These are phyloP conservation scores for Microdochium trichocladiopsis DNA, from an alignment of 2,329 filamentous ascomycete genomes.

Conservation along the genomic window DNA sequence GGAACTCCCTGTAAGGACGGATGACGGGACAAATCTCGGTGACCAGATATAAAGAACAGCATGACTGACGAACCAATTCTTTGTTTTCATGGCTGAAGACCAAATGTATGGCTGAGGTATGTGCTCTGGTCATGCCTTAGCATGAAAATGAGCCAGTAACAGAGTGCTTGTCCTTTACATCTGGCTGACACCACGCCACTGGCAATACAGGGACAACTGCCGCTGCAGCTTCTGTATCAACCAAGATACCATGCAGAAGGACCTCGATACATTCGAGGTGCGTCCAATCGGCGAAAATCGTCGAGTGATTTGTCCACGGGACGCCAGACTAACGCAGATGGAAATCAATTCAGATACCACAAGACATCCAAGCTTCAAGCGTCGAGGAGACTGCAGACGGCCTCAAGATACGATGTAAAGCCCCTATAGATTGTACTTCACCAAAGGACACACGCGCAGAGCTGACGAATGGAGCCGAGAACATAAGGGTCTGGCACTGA, in stretches of 20 bases:
- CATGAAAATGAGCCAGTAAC: no score
- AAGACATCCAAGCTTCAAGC: constrained; percentile 27
- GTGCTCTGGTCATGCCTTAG: background rate
- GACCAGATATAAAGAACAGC: no score
- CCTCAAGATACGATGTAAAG: constrained; percentile 41
- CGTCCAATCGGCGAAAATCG: constrained; percentile 11
- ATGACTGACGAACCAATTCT: constrained; percentile 71
- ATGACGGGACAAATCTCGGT: no score
- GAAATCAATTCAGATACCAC: no score
- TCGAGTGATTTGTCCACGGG: constrained; percentile 1
- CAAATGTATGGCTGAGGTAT: background rate
- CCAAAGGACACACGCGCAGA: background rate
- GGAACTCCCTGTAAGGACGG: constrained; percentile 62
- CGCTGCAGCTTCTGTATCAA: constrained; percentile 62
- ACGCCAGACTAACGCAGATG: no score
- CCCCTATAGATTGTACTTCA: background rate
- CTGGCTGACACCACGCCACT: background rate
- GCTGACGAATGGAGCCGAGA: constrained; percentile 6
- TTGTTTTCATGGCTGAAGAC: background rate
- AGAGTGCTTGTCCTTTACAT: no score
- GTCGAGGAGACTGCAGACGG: constrained; percentile 25
- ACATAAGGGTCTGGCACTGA: constrained; percentile 52
- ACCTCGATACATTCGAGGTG: constrained; percentile 61
- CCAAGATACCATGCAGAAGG: constrained; percentile 61
- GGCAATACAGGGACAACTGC: constrained; percentile 57